Conservation (phyloP, 129 eudicot species). For the Apium graveolens region DNA sequence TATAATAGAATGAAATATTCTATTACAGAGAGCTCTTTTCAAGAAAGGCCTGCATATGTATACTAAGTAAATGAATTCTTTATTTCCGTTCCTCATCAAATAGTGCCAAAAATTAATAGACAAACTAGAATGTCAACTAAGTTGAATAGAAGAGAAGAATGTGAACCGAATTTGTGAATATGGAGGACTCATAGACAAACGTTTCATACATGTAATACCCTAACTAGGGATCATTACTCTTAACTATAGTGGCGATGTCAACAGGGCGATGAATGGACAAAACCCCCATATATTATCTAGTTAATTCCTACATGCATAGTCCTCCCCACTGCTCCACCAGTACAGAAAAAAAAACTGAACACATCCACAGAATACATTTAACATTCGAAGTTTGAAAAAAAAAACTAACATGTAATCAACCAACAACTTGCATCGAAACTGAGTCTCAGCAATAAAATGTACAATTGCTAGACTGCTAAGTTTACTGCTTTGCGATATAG, state of each 20-base stretch:
- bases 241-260: neutral
- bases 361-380: neutral
- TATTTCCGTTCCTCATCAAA: too few species aligned
- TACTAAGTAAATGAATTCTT: too few species aligned
- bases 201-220: neutral
- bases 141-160: neutral
- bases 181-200: neutral
- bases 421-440: neutral
- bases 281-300: neutral
- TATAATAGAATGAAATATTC: too few species aligned
- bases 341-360: neutral
- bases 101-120: neutral
- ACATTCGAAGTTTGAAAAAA: neutral
- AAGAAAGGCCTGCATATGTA: too few species aligned
- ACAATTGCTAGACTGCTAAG: constrained; percentile 3
- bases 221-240: neutral
- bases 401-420: neutral
- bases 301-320: neutral
- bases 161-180: neutral
- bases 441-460: neutral
- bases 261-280: neutral
- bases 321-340: too few species aligned
- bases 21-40: too few species aligned
- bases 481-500: constrained; percentile 14
- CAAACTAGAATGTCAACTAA: neutral